phyloP scores from a whole-genome alignment of 768 basidiomycete species.

The Leccinum disarticulatum region DNA sequence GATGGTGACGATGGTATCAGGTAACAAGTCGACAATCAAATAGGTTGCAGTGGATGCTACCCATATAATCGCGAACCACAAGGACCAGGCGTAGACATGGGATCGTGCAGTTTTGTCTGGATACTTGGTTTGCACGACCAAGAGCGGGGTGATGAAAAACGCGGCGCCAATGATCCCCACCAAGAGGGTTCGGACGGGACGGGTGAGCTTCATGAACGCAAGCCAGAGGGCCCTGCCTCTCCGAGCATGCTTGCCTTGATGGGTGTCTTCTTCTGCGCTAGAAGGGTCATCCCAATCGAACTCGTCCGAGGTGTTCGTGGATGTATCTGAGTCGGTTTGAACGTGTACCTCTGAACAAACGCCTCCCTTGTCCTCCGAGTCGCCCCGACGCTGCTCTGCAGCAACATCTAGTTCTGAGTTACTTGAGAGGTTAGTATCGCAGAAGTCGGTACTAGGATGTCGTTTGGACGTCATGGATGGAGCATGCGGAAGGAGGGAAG shows the following conservation, averaged over 20 bases:
- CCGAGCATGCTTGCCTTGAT: constrained; percentile 46
- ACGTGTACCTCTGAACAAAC: neutral
- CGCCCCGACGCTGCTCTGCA: constrained; percentile 7
- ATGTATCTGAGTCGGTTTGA: constrained; percentile 35
- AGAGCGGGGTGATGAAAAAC: constrained; percentile 65
- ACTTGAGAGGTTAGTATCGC: constrained; percentile 6
- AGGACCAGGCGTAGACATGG: constrained; percentile 62
- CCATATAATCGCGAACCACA: constrained; percentile 73
- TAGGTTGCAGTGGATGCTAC: constrained; percentile 59
- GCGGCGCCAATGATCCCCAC: constrained; percentile 58
- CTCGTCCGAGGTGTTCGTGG: constrained; percentile 63
- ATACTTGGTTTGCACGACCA: constrained; percentile 68
- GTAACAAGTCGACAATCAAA: constrained; percentile 62
- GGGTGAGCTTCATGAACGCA: constrained; percentile 64
- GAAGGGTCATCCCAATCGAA: constrained; percentile 68
- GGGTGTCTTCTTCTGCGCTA: constrained; percentile 29
- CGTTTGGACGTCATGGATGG: constrained; percentile 15
- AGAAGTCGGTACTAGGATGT: constrained; percentile 4
- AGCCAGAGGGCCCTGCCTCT: constrained; percentile 64
- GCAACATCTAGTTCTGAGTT: constrained; percentile 11
- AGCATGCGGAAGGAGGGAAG: constrained; percentile 4
- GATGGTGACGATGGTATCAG: constrained; percentile 52
- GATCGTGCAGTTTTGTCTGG: constrained; percentile 42
- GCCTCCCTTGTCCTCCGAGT: constrained; percentile 9
- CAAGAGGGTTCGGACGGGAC: constrained; percentile 57